Conservation (phyloP, 306 rosid species). For the Lithocarpus polystachyus region DNA sequence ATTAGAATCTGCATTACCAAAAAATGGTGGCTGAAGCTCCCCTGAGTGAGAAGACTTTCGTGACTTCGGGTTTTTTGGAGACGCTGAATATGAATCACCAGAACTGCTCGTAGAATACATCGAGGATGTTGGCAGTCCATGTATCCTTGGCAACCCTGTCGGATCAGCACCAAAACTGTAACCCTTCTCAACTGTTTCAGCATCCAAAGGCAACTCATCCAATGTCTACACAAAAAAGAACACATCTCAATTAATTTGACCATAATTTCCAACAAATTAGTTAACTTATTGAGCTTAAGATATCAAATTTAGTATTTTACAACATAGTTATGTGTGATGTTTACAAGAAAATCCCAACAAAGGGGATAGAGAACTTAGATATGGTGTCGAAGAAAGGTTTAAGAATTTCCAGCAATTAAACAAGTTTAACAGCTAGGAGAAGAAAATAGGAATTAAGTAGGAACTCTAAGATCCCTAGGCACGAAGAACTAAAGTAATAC, state of each 20-base stretch:
- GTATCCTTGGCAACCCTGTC: constrained; percentile 85
- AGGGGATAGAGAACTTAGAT: no score
- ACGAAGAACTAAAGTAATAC: no score
- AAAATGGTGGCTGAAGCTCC: constrained; percentile 65
- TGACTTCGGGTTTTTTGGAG: constrained; percentile 68
- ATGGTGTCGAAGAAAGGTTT: no score
- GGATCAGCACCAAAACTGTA: constrained; percentile 65
- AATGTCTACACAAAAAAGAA: constrained; percentile 55
- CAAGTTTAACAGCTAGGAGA: no score
- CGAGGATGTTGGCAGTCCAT: constrained; percentile 75
- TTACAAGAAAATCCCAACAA: background rate
- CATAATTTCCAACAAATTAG: background rate
- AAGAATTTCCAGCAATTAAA: no score
- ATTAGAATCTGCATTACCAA: constrained; percentile 68
- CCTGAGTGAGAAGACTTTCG: constrained; percentile 86
- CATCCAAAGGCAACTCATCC: constrained; percentile 92
- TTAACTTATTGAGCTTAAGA: background rate
- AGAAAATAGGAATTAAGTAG: no score
- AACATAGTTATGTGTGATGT: background rate
- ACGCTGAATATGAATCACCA: constrained; percentile 54
- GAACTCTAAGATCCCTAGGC: no score
- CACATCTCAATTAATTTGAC: constrained; percentile 15
- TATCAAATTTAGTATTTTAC: background rate
- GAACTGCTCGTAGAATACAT: constrained; percentile 66
- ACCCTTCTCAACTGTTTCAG: constrained; percentile 93